Percentiles rank a stretch among this genome's conserved stretches.
phyloP scores from a whole-genome alignment of 1,139 yeast genomes.

The Yamadazyma buinensis region DNA sequence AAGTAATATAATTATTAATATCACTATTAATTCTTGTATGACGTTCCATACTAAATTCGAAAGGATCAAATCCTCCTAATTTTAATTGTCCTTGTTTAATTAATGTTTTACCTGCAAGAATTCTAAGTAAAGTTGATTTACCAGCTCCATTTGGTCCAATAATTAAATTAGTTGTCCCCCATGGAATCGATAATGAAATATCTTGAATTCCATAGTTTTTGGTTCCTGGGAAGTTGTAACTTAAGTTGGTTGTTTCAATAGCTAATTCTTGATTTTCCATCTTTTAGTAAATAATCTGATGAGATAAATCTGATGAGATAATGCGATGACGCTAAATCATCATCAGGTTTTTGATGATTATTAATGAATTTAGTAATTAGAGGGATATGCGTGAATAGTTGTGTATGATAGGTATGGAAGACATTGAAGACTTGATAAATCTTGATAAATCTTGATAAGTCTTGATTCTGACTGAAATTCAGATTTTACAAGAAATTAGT shows the following conservation, averaged over 20 bases:
- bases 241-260: conserved; percentile 61
- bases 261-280: no score
- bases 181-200: conserved; percentile 56
- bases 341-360: no score
- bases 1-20: conserved; percentile 53
- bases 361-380: no score
- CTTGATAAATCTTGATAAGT: no score
- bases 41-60: conserved; percentile 54
- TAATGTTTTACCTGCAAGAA: conserved; percentile 88
- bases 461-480: no score
- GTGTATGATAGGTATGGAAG: no score
- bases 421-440: no score
- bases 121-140: conserved; percentile 78
- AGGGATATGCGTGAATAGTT: no score
- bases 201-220: conserved; percentile 67
- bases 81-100: conserved; percentile 66
- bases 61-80: conserved; percentile 85
- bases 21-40: conserved; percentile 39
- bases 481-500: no score
- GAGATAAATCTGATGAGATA: no score
- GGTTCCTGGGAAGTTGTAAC: conserved; percentile 64
- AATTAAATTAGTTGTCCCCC: conserved; percentile 72
- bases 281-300: no score
- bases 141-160: conserved; percentile 99
- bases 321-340: no score